These are phyloP conservation scores for Blastocystis sp. DNA, from an alignment of 352 stramenopile species.

Conservation along the genomic window DNA sequence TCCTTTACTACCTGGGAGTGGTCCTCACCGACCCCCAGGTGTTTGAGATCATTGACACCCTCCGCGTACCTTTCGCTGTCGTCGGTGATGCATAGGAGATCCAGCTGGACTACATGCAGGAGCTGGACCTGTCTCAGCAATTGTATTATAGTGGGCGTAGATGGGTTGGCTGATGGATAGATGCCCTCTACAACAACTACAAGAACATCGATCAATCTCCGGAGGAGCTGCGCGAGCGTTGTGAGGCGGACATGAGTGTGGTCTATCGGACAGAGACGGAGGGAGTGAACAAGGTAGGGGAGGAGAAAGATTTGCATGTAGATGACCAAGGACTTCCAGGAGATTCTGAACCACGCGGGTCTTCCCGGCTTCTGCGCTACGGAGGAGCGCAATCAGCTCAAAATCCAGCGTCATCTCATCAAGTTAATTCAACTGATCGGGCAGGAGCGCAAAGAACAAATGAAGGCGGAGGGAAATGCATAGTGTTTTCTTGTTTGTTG, in stretches of 20 bases:
- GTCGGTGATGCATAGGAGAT: neutral
- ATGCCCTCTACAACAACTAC: neutral
- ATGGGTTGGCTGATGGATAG: neutral
- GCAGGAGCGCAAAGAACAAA: constrained; percentile 7
- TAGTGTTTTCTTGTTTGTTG: neutral
- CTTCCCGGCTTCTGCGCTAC: neutral
- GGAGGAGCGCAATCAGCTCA: constrained; percentile 2
- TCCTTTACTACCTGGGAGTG: constrained; percentile 23
- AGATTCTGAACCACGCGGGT: constrained; percentile 13
- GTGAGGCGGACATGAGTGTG: neutral
- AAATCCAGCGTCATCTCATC: constrained; percentile 17
- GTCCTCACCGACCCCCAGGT: constrained; percentile 33
- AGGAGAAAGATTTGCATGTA: neutral
- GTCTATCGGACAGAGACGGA: neutral
- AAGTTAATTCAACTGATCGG: constrained; percentile 3
- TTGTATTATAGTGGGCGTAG: neutral
- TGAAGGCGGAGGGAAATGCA: neutral
- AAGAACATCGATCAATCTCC: neutral
- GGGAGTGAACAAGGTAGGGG: neutral
- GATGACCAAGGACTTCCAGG: constrained; percentile 34
- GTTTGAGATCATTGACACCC: neutral
- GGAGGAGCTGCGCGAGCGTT: neutral
- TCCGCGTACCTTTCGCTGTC: neutral
- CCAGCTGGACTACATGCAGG: neutral
- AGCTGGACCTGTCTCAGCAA: constrained; percentile 38